phyloP scores from a whole-genome alignment of 106 monocot species.

The Vanilla planifolia region DNA sequence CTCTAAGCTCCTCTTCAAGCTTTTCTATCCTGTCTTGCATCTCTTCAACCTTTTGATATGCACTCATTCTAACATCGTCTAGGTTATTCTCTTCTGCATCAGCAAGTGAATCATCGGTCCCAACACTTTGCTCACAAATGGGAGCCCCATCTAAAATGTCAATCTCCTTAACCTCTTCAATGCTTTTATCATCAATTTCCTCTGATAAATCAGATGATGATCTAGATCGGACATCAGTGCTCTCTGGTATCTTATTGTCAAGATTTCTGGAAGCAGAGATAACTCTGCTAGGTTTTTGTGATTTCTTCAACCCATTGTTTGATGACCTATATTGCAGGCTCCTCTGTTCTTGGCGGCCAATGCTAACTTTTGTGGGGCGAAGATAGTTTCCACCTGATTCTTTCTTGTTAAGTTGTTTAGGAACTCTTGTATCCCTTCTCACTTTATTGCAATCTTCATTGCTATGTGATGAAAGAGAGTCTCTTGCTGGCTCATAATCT shows the following conservation, averaged over 20 bases:
- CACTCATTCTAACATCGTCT: constrained; percentile 27
- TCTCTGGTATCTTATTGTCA: constrained; percentile 27
- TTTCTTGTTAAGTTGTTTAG: constrained; percentile 49
- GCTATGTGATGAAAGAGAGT: constrained; percentile 55
- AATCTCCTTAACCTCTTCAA: constrained; percentile 59
- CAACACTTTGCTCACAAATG: constrained; percentile 38
- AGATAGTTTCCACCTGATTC: constrained; percentile 32
- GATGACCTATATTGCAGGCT: constrained; percentile 50
- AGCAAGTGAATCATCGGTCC: constrained; percentile 67
- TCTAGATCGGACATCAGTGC: constrained; percentile 1
- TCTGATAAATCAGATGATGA: constrained; percentile 65
- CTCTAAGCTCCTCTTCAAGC: constrained; percentile 87
- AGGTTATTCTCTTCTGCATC: constrained; percentile 58
- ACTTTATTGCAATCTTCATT: constrained; percentile 35
- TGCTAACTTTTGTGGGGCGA: constrained; percentile 32
- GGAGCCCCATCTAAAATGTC: constrained; percentile 48
- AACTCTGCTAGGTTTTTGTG: constrained; percentile 40
- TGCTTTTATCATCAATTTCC: constrained; percentile 49
- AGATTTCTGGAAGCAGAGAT: constrained; percentile 26
- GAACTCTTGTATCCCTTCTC: constrained; percentile 54
- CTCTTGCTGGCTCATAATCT: constrained; percentile 60
- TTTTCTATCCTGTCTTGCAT: constrained; percentile 73
- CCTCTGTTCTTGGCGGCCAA: constrained; percentile 33
- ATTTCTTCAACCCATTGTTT: constrained; percentile 43
- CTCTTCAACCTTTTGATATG: constrained; percentile 51